Evolutionary conservation across 1,284 basidiomycete genomes (phyloP), one percentile per base, ranked within the genome.

Genomic region (Cutaneotrichosporon sp.): DNA sequence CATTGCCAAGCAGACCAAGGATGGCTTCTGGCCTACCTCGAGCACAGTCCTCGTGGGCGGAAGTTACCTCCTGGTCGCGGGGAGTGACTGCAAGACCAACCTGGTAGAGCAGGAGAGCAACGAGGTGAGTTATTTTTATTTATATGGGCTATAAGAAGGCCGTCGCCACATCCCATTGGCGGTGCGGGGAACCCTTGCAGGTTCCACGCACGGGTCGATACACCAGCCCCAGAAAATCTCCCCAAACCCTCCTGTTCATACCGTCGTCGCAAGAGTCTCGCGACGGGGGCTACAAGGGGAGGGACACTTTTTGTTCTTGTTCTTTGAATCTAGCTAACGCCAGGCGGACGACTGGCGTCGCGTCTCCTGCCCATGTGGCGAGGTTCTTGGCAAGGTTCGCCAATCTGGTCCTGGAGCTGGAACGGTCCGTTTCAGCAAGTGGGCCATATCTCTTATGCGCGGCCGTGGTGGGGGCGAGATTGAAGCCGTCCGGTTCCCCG

Each of bases 281-380:
- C 86, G 83, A 81, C 84, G 86, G 85, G 89, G 87, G 90, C 92
- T 95, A 95, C 92, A 83, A 83, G 85, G 83, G 86, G 86, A 88
- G 81, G 81, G 78, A 92, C 87, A 93, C 8, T 56, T 18, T 26
- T 3, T 13, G 18, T 38, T 30, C 22, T 59, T 38, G 22, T 64
- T 71, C 63, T n/a, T 60, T 31, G 22, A 21, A 63, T 60, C 26
- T 26, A 26, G 55, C 75, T 75, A 51, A 70, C 71, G n/a, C 16
- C 58, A 77, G 76, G 51, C 63, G 56, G 88, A 89, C 64, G 84
- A 86, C 31, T 89, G 89, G 86, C 81, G 80, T 30, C 80, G 86
- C 10, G 84, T 88, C 7, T 84, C 86, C 14, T 94, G 92, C 75
- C 75, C 89, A 11, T 94, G 91, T 70, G 91, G 91, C 30, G 87